A percentile compares a stretch with the other conserved stretches of the same genome.
phyloP scores from a whole-genome alignment of 2,329 filamentous ascomycete species.

The Ilyonectria robusta region DNA sequence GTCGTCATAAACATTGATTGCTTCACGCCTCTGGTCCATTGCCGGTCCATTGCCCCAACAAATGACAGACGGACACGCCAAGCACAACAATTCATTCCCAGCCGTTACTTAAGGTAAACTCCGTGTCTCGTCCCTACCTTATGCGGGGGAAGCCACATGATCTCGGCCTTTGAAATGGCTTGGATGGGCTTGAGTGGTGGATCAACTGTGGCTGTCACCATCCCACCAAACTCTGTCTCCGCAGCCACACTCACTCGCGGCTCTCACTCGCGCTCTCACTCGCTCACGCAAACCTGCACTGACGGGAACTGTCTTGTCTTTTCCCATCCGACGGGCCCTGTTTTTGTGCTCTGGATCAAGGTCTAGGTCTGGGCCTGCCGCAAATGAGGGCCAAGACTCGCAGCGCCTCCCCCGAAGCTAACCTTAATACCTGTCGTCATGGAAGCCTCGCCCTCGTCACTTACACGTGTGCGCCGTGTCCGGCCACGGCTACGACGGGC shows the following conservation, averaged over 20 bases:
- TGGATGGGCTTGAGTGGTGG: neutral
- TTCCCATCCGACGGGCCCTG: neutral
- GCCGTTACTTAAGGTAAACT: neutral
- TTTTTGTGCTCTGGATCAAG: neutral
- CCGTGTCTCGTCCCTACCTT: neutral
- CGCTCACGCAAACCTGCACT: neutral
- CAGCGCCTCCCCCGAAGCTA: slow-evolving; percentile 13
- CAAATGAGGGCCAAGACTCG: slow-evolving; percentile 19
- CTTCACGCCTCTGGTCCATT: no score
- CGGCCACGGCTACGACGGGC: no score
- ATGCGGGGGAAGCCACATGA: neutral
- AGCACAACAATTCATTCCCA: neutral
- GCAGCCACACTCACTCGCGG: no score
- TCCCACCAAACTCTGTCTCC: no score
- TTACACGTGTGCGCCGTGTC: neutral
- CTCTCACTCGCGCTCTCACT: neutral
- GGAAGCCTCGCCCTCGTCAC: neutral
- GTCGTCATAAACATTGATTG: slow-evolving; percentile 23
- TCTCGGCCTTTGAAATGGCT: no score
- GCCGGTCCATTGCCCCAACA: neutral
- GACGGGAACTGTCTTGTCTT: neutral
- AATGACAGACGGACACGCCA: neutral
- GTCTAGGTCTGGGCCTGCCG: neutral
- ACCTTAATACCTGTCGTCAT: slow-evolving; percentile 13
- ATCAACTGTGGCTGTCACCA: neutral